These are phyloP conservation scores for Microbotryum silenes-acaulis DNA, from an alignment of 1,284 basidiomycete genomes.

Conservation along the genomic window DNA sequence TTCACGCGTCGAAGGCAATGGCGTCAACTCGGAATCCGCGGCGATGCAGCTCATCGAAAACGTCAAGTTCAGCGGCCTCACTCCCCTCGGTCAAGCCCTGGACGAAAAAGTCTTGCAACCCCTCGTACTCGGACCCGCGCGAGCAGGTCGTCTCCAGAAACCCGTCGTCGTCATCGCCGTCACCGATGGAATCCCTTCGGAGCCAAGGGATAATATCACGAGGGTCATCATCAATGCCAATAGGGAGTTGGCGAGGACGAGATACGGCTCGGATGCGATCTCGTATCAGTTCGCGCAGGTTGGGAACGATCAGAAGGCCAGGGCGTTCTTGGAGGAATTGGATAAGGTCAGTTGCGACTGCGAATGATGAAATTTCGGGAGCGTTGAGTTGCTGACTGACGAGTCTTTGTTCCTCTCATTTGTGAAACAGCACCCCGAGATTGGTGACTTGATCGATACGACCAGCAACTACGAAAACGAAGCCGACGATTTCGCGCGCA, in stretches of 20 bases:
- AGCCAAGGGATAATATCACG: constrained; percentile 43
- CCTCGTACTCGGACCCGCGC: constrained; percentile 44
- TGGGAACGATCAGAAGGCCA: constrained; percentile 39
- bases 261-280: constrained; percentile 45
- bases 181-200: constrained; percentile 30
- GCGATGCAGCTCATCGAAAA: constrained; percentile 42
- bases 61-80: constrained; percentile 44
- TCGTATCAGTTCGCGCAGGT: constrained; percentile 45
- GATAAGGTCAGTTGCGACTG: constrained; percentile 34
- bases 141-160: constrained; percentile 41
- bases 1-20: constrained; percentile 44
- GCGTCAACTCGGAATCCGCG: constrained; percentile 42
- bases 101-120: constrained; percentile 46
- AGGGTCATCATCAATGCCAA: constrained; percentile 43
- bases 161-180: constrained; percentile 43
- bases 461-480: constrained; percentile 44
- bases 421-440: constrained; percentile 37
- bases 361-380: background rate
- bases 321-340: constrained; percentile 43
- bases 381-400: background rate
- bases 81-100: constrained; percentile 29
- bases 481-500: constrained; percentile 42
- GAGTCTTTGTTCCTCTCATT: background rate
- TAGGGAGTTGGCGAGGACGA: constrained; percentile 39
- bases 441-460: constrained; percentile 43